Conservation (phyloP, 2,329 filamentous ascomycete genomes). For the Triangularia setosa region DNA sequence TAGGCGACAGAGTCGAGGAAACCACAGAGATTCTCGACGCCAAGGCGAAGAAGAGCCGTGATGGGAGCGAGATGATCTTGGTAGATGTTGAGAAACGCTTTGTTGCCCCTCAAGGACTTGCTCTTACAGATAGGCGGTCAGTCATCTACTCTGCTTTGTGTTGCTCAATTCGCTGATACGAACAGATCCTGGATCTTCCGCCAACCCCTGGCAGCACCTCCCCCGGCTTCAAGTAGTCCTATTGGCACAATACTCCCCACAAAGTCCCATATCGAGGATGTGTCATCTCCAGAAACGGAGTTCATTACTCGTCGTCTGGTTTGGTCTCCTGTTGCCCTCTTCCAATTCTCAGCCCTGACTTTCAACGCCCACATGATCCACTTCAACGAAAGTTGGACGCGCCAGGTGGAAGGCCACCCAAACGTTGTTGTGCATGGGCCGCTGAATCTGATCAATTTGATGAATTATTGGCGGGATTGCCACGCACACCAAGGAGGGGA, state of each 20-base stretch:
- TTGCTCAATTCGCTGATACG: neutral
- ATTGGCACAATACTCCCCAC: neutral
- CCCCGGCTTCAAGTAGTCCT: slow-evolving; percentile 4
- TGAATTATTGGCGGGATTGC: slow-evolving; percentile 63
- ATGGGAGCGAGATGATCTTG: slow-evolving; percentile 59
- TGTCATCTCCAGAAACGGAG: neutral
- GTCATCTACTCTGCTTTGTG: neutral
- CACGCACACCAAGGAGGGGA: slow-evolving; percentile 18
- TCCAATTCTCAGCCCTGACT: slow-evolving; percentile 78
- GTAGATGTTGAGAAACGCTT: slow-evolving; percentile 60
- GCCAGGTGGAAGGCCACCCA: slow-evolving; percentile 63
- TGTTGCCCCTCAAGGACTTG: slow-evolving; percentile 45
- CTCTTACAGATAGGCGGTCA: slow-evolving; percentile 52
- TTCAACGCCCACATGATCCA: slow-evolving; percentile 88
- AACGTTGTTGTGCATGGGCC: slow-evolving; percentile 77
- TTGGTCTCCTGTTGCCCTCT: slow-evolving; percentile 55
- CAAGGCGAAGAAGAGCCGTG: slow-evolving; percentile 50
- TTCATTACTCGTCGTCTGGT: slow-evolving; percentile 30
- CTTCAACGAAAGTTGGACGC: slow-evolving; percentile 65
- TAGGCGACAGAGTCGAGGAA: slow-evolving; percentile 55
- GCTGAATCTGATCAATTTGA: slow-evolving; percentile 67
- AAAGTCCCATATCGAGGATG: neutral
- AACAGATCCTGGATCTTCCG: slow-evolving; percentile 43
- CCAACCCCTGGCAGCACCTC: slow-evolving; percentile 23
- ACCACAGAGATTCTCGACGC: slow-evolving; percentile 52